Conservation (phyloP, 768 basidiomycete genomes). For the Filobasidium floriforme region DNA sequence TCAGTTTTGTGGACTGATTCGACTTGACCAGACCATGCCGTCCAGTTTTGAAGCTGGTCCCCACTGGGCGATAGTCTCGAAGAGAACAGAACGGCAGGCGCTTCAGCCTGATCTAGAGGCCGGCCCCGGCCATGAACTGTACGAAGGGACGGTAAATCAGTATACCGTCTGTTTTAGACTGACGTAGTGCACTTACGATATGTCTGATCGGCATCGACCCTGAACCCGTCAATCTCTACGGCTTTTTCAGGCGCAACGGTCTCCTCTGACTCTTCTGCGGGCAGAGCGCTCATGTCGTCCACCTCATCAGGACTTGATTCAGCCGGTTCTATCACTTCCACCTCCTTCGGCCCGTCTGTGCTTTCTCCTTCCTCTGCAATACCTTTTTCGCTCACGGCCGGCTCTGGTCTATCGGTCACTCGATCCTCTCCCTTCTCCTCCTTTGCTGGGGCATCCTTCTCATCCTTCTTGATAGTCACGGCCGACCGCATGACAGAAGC, state of each 20-base stretch:
- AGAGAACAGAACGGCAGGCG: slow-evolving; percentile 4
- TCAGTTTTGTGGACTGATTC: neutral
- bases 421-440: neutral
- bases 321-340: no score
- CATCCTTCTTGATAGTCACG: slow-evolving; percentile 1
- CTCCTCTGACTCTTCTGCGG: no score
- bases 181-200: neutral
- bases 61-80: neutral
- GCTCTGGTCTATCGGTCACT: neutral
- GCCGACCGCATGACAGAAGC: slow-evolving; percentile 5
- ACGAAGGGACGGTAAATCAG: neutral
- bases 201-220: neutral
- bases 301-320: no score
- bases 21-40: neutral
- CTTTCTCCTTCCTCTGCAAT: no score
- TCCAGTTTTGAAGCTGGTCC: neutral
- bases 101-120: neutral
- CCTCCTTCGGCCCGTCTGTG: no score
- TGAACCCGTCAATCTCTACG: neutral
- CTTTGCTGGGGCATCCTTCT: neutral
- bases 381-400: neutral
- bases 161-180: neutral
- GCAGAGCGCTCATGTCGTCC: no score
- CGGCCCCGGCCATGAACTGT: neutral
- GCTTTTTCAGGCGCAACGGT: no score